Percentiles rank a stretch among this genome's conserved stretches.
Evolutionary conservation across 805 yeast species (phyloP).

Genomic region (Schizosaccharomyces lindneri): DNA sequence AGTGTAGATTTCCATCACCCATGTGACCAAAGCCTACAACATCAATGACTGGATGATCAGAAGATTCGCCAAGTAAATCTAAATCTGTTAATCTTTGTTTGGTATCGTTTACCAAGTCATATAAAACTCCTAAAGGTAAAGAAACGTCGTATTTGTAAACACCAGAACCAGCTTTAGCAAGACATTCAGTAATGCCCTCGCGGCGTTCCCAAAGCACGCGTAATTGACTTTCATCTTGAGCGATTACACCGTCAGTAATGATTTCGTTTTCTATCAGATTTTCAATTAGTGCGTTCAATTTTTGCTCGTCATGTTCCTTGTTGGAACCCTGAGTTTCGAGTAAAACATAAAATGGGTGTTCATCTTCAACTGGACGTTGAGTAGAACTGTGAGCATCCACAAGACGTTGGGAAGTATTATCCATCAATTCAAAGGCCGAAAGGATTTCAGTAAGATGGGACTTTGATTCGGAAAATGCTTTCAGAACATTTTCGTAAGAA

Average conservation of each 20-base stretch:
- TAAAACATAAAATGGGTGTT: slow-evolving; percentile 69
- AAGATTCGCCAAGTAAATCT: slow-evolving; percentile 26
- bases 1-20: slow-evolving; percentile 90
- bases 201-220: slow-evolving; percentile 83
- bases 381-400: slow-evolving; percentile 32
- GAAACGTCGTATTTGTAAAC: slow-evolving; percentile 95
- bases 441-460: slow-evolving; percentile 58
- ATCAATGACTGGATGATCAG: slow-evolving; percentile 45
- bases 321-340: slow-evolving; percentile 94
- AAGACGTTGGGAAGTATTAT: slow-evolving; percentile 35
- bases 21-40: slow-evolving; percentile 96
- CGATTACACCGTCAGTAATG: slow-evolving; percentile 82
- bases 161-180: slow-evolving; percentile 54
- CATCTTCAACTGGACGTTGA: slow-evolving; percentile 57
- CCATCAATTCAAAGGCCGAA: slow-evolving; percentile 91
- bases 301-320: slow-evolving; percentile 77
- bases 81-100: slow-evolving; percentile 31
- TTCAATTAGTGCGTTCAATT: slow-evolving; percentile 65
- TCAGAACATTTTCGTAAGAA: slow-evolving; percentile 60
- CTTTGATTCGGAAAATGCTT: slow-evolving; percentile 57
- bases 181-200: slow-evolving; percentile 77
- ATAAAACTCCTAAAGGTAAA: slow-evolving; percentile 57
- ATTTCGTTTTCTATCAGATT: slow-evolving; percentile 58
- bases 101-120: slow-evolving; percentile 61
- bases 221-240: slow-evolving; percentile 80